A percentile compares a stretch with the other conserved stretches of the same genome.
These are phyloP conservation scores for Paulownia fortunei DNA, from an alignment of 257 asterid genomes.

Conservation along the genomic window DNA sequence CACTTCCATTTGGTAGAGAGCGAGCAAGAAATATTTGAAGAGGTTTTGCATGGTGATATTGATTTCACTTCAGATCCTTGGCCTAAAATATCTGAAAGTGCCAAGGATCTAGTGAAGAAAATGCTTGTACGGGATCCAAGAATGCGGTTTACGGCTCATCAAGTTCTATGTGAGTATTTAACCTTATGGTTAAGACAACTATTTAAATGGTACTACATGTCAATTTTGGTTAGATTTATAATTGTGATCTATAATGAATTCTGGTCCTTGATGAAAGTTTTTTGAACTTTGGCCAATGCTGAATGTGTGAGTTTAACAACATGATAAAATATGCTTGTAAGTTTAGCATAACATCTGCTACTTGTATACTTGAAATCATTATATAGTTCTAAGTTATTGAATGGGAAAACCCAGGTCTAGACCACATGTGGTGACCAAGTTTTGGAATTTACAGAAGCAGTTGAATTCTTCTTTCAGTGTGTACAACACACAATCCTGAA, in stretches of 20 bases:
- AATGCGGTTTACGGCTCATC: conserved; percentile 60
- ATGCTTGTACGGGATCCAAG: conserved; percentile 69
- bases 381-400: too few relatives aligned
- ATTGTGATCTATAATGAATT: too few relatives aligned
- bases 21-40: conserved; percentile 71
- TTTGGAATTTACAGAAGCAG: too few relatives aligned
- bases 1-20: conserved; percentile 52
- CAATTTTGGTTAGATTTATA: too few relatives aligned
- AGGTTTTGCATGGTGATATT: conserved; percentile 60
- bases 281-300: background rate
- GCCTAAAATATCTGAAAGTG: conserved; percentile 71
- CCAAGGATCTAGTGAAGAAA: conserved; percentile 64
- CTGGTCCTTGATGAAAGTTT: too few relatives aligned
- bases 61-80: conserved; percentile 78
- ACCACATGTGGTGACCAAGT: too few relatives aligned
- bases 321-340: too few relatives aligned
- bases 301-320: background rate
- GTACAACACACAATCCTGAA: too few relatives aligned
- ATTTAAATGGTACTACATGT: background rate
- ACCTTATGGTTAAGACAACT: background rate
- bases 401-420: too few relatives aligned
- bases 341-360: too few relatives aligned
- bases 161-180: conserved; percentile 69
- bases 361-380: too few relatives aligned
- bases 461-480: too few relatives aligned